A percentile compares a stretch with the other conserved stretches of the same genome.
Evolutionary conservation across 345 rosid genomes (phyloP).

Genomic region (Conringia planisiliqua): DNA sequence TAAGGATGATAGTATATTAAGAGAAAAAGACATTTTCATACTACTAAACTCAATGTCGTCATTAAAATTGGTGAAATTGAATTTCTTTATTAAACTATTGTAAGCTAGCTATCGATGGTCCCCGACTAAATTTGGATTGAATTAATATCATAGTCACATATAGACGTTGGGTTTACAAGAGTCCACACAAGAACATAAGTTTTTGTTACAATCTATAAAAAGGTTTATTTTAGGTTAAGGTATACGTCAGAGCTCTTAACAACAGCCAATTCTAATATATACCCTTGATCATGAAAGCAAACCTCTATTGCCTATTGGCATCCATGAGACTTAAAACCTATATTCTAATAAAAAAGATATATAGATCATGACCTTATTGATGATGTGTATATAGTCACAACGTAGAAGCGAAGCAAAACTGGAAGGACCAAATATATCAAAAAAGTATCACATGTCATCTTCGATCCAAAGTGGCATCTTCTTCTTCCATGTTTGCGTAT

Average conservation of each 20-base stretch:
- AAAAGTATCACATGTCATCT: neutral
- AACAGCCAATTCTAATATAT: neutral
- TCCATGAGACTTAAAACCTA: neutral
- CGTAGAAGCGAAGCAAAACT: neutral
- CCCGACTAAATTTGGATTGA: neutral
- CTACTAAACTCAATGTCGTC: neutral
- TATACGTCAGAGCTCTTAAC: neutral
- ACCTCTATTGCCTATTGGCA: neutral
- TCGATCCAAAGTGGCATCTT: constrained; percentile 6
- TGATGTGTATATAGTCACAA: neutral
- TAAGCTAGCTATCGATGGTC: neutral
- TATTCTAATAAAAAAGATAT: neutral
- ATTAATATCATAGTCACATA: neutral
- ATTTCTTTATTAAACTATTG: too few species aligned
- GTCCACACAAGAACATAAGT: neutral
- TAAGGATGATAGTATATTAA: neutral
- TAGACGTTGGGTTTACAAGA: neutral
- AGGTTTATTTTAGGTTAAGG: neutral
- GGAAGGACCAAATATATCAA: neutral
- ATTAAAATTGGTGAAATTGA: neutral
- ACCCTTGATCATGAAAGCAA: neutral
- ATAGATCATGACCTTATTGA: neutral
- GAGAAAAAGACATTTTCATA: neutral
- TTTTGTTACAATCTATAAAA: neutral
- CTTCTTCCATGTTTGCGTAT: constrained; percentile 22